Evolutionary conservation across 768 basidiomycete species (phyloP), one percentile per base, ranked within the genome.

Genomic region (Psilocybe azurescens): DNA sequence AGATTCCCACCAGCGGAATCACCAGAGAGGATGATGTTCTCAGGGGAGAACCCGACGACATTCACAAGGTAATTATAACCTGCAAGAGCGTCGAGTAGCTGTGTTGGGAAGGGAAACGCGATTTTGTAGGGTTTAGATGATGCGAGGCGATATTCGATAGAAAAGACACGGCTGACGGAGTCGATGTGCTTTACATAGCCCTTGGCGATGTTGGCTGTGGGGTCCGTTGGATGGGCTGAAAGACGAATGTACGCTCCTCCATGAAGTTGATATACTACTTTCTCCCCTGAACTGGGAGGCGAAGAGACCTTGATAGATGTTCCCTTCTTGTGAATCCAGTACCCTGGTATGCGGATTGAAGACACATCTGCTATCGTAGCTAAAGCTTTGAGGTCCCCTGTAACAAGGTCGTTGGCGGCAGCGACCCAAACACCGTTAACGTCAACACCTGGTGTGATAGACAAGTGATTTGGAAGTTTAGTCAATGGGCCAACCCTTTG

Each of bases 1-100:
- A 93, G 83, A 72, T 93, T 90, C 4, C 81, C 93, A 2, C 93
- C 92, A 0, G 92, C 90, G 1, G 89, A 93, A 70, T 94, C 91
- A 2, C 92, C 93, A 18, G 78, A 79, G 20, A 93, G 53, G 58
- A 91, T 79, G 68, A 94, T 88, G 66, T 90, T 76, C 16, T 76
- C 71, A 0, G 90, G 83, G 1, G 77, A 64, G 70, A 91, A 87
- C 0, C 86, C 84, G 29, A 89, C 75, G 8, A 69, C 74, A 53
- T 83, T 77, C 39, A 89, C 79, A 20, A 93, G 86, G 71, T 93
- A 89, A 50, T 81, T 75, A 72, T 93, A 95, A 6, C 88, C 91
- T 1, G 89, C 84, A 9, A 94, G 74, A 2, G 86, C 87, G 69
- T 95, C 92, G 13, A 94, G 75, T 0, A 95, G 78, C 18, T 89